These are phyloP conservation scores for Colletotrichum falcatum DNA, from an alignment of 2,329 filamentous ascomycete genomes.

Conservation along the genomic window DNA sequence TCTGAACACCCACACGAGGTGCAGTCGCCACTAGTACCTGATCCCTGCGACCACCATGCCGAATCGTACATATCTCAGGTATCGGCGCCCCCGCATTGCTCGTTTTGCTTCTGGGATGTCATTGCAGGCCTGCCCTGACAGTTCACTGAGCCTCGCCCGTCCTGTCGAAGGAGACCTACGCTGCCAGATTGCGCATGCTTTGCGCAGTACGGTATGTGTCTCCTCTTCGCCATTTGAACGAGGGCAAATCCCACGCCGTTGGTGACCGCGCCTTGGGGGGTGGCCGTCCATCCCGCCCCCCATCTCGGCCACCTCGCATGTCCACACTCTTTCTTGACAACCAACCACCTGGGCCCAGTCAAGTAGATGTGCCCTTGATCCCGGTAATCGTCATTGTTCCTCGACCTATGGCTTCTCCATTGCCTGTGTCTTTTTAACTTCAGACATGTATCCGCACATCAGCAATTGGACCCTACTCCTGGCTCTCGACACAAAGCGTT, in stretches of 20 bases:
- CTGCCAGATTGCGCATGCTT: not conserved
- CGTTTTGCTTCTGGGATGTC: not conserved
- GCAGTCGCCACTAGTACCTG: not conserved
- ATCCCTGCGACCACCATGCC: not conserved
- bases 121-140: not conserved
- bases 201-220: not conserved
- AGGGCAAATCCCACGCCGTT: not conserved
- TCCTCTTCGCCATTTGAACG: not conserved
- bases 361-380: conserved; percentile 12
- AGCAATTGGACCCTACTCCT: not conserved
- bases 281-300: not conserved
- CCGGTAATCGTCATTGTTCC: not conserved
- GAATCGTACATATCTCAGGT: not conserved
- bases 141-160: not conserved
- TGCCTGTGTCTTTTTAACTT: conserved; percentile 10
- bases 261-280: not conserved
- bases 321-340: not conserved
- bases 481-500: not conserved
- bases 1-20: not conserved
- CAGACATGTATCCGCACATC: not conserved
- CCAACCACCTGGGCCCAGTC: not conserved
- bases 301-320: not conserved
- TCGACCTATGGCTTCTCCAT: not conserved
- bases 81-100: not conserved
- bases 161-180: no score